These are phyloP conservation scores for Botryosphaeria dothidea DNA, from an alignment of 2,329 filamentous ascomycete genomes.

Conservation along the genomic window DNA sequence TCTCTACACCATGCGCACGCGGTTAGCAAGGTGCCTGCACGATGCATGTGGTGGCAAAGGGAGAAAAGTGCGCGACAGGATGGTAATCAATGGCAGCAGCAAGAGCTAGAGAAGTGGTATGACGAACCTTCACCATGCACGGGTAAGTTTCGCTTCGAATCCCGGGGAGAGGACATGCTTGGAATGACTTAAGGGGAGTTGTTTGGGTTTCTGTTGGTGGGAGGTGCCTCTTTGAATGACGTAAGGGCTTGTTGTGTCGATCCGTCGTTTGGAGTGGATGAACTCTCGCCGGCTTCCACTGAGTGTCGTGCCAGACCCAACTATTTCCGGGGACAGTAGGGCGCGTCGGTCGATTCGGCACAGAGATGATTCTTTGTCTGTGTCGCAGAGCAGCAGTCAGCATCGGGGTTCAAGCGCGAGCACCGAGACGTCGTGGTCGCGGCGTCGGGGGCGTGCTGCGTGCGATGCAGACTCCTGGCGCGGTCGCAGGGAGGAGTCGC, in stretches of 20 bases:
- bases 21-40: neutral
- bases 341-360: neutral
- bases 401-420: neutral
- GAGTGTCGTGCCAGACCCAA: constrained; percentile 22
- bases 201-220: constrained; percentile 35
- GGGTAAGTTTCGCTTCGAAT: constrained; percentile 36
- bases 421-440: neutral
- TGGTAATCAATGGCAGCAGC: neutral
- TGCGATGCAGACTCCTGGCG: constrained; percentile 13
- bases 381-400: constrained; percentile 17
- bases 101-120: neutral
- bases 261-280: constrained; percentile 22
- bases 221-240: constrained; percentile 36
- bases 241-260: constrained; percentile 31
- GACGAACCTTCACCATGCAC: constrained; percentile 38
- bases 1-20: constrained; percentile 2
- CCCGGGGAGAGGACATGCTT: constrained; percentile 41
- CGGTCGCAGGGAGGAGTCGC: constrained; percentile 19
- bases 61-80: neutral
- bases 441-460: neutral
- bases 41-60: neutral
- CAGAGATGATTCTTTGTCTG: constrained; percentile 10
- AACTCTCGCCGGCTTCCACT: constrained; percentile 25
- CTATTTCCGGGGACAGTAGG: constrained; percentile 24
- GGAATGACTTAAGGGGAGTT: constrained; percentile 35